Evolutionary conservation across 805 yeast species (phyloP), one percentile per base, ranked within the genome.

Genomic region (Barnettozyma sucrosica): DNA sequence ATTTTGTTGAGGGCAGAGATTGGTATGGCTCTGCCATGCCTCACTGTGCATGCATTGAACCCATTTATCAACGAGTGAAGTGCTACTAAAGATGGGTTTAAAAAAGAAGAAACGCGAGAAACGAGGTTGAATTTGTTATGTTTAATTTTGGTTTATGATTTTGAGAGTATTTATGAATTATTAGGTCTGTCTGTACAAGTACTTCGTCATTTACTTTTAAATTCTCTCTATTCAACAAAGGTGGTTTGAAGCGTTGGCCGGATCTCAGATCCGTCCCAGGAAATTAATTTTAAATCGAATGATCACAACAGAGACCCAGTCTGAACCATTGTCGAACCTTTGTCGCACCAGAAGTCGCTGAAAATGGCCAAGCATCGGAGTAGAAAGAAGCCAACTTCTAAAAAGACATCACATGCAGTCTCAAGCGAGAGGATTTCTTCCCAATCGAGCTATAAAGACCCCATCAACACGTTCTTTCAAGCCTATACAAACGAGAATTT

Each of bases 1-100:
- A 81, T 92, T 28, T 70, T 92, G 51, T 72, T 93, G 53, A 75
- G 97, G 58, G 89, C 97, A 0, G 98, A 90, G 64, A 80, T 89
- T 45, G 97, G 97, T 44, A 89, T 89, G 90, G 92, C 97, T 2
- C 72, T 92, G 46, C 99, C 99, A 16, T 92, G 97, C 65, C 75
- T 92, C 57, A 88, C 97, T 3, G 96, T 93, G 14, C 78, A 96
- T 58, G 85, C 92, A 7, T 71, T 90, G 61, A 92, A 92, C 59
- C 99, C 99, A 28, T 92, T 90, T 63, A 69, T 64, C 16, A 63
- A 59, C 24, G 57, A 57, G 46, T 57, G 19, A 26, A 28, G 32
- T 8, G 25, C 5, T 23, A 23, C 7, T 25, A 25, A n/a, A n/a
- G n/a, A n/a, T 28, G 32, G 32, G 16, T 28, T 13, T 28, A 6